Percentiles rank a stretch among this genome's conserved stretches.
Conservation (phyloP, 1,284 basidiomycete genomes). For the Sanghuangporus baumii region DNA sequence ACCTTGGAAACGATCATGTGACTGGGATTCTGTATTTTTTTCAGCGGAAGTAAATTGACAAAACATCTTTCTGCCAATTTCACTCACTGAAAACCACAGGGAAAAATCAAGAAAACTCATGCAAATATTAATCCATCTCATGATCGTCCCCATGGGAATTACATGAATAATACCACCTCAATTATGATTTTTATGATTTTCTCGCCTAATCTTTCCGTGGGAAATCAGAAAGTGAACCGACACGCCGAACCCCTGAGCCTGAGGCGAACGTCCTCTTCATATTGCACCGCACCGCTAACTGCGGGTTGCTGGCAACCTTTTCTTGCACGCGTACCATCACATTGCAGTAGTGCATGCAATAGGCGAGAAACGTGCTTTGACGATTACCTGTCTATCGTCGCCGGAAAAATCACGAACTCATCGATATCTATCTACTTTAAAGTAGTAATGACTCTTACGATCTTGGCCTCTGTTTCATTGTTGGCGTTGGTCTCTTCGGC, state of each 20-base stretch:
- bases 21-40: neutral
- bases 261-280: neutral
- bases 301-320: slow-evolving; percentile 12
- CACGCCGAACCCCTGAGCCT: neutral
- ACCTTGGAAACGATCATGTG: neutral
- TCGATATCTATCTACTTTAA: neutral
- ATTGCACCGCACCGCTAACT: neutral
- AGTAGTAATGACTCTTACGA: slow-evolving; percentile 34
- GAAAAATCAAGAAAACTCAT: neutral
- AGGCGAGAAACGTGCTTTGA: neutral
- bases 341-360: neutral
- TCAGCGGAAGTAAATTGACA: neutral
- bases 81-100: neutral
- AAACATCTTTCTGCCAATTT: neutral
- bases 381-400: no score
- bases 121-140: neutral
- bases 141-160: no score
- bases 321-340: neutral
- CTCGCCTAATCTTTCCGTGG: neutral
- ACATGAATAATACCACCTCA: no score
- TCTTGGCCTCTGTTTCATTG: slow-evolving; percentile 37
- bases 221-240: neutral
- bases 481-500: slow-evolving; percentile 42
- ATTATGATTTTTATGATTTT: neutral
- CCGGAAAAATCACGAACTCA: no score